These are phyloP conservation scores for Pichia kluyveri DNA, from an alignment of 805 yeast genomes.

Conservation along the genomic window DNA sequence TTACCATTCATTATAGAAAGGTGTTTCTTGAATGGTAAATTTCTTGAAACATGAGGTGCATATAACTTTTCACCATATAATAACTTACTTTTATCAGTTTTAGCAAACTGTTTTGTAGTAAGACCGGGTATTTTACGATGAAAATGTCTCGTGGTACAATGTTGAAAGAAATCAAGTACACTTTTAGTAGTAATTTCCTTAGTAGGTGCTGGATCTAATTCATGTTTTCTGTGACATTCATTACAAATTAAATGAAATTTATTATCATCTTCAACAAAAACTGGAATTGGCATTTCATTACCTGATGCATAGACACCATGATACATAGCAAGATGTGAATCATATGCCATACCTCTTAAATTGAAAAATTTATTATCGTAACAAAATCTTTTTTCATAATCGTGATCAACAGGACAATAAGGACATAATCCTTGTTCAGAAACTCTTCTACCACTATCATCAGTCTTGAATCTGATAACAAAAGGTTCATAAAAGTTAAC, in stretches of 20 bases:
- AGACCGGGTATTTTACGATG: neutral
- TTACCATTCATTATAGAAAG: no score
- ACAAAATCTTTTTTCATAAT: neutral
- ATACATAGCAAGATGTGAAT: conserved; percentile 25
- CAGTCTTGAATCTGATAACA: conserved; percentile 15
- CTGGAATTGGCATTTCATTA: conserved; percentile 12
- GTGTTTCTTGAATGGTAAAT: no score
- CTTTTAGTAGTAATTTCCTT: no score
- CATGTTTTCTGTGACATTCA: neutral
- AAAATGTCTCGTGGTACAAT: neutral
- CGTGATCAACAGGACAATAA: conserved; percentile 16
- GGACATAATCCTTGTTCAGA: conserved; percentile 24
- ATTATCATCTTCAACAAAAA: neutral
- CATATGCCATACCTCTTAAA: conserved; percentile 20
- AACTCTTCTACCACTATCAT: conserved; percentile 10
- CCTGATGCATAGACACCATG: conserved; percentile 28
- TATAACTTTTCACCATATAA: no score
- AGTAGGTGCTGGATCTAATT: no score
- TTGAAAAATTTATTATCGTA: conserved; percentile 16
- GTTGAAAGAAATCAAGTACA: neutral
- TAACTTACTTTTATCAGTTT: neutral
- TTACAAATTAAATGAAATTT: neutral
- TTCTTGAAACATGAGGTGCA: no score
- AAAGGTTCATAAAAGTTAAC: conserved; percentile 11
- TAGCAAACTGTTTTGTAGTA: neutral